Evolutionary conservation across 2,329 filamentous ascomycete genomes (phyloP).

Genomic region (Thielaviopsis punctulata): DNA sequence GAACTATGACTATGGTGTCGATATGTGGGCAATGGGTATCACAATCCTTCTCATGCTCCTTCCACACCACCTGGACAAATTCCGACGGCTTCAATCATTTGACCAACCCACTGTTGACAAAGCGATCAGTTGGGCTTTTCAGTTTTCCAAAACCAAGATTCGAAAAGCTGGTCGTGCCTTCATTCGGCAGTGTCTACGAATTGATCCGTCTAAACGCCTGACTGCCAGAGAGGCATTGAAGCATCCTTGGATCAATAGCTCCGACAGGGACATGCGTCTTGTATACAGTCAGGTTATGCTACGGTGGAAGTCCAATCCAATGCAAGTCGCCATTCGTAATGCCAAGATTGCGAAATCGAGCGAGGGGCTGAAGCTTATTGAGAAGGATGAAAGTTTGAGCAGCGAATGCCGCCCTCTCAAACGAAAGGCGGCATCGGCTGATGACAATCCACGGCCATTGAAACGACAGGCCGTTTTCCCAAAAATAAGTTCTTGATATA

Average conservation of each 20-base stretch:
- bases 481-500: no score
- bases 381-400: background rate
- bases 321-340: background rate
- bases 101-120: background rate
- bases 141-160: background rate
- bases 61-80: background rate
- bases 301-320: slow-evolving; percentile 2
- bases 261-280: slow-evolving; percentile 3
- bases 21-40: slow-evolving; percentile 37
- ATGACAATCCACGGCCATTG: background rate
- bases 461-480: background rate
- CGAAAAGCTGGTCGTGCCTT: slow-evolving; percentile 6
- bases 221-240: slow-evolving; percentile 2
- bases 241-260: slow-evolving; percentile 6
- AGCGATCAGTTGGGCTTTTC: background rate
- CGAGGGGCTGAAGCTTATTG: background rate
- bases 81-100: background rate
- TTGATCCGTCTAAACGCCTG: slow-evolving; percentile 3
- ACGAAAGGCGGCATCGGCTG: background rate
- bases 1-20: slow-evolving; percentile 23
- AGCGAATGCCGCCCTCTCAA: background rate
- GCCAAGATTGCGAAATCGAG: background rate
- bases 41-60: slow-evolving; percentile 23
- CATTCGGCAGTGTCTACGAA: slow-evolving; percentile 4
- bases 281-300: slow-evolving; percentile 1